Evolutionary conservation across 805 yeast genomes (phyloP).

Genomic region (Candida berthetii): DNA sequence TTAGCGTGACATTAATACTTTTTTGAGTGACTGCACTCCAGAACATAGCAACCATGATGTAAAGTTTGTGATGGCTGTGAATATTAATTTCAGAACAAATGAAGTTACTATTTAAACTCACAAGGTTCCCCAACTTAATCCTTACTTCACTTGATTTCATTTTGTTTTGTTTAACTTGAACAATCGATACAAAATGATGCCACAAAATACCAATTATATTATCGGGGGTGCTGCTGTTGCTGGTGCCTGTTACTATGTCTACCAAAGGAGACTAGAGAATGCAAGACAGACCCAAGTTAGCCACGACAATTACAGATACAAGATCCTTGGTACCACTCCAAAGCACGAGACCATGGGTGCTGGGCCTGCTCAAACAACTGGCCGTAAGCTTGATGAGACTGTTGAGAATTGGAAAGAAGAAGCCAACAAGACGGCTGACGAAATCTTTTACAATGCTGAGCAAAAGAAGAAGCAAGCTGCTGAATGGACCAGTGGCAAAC

Average conservation of each 20-base stretch:
- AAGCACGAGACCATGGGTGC: constrained; percentile 6
- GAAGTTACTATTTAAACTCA: too few species aligned
- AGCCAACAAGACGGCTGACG: background rate
- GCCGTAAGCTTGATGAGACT: constrained; percentile 20
- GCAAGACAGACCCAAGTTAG: constrained; percentile 3
- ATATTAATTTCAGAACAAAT: too few species aligned
- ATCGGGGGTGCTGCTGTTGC: constrained; percentile 19
- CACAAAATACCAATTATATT: constrained; percentile 1
- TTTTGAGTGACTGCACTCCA: too few species aligned
- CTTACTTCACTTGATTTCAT: too few species aligned
- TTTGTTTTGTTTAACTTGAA: too few species aligned
- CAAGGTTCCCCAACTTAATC: too few species aligned
- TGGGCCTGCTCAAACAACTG: constrained; percentile 15
- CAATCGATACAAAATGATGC: too few species aligned
- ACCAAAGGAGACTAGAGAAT: constrained; percentile 7
- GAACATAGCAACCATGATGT: too few species aligned
- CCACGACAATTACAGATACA: too few species aligned
- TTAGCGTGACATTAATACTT: too few species aligned
- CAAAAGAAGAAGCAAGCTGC: constrained; percentile 5
- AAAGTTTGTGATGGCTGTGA: too few species aligned
- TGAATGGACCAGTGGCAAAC: constrained; percentile 17
- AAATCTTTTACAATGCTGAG: constrained; percentile 3
- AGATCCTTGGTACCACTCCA: too few species aligned
- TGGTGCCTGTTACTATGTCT: constrained; percentile 19
- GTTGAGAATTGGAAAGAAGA: constrained; percentile 1